Base-by-base conservation (phyloP, 805 yeast species). In the Schizosaccharomyces lindneri region DNA sequence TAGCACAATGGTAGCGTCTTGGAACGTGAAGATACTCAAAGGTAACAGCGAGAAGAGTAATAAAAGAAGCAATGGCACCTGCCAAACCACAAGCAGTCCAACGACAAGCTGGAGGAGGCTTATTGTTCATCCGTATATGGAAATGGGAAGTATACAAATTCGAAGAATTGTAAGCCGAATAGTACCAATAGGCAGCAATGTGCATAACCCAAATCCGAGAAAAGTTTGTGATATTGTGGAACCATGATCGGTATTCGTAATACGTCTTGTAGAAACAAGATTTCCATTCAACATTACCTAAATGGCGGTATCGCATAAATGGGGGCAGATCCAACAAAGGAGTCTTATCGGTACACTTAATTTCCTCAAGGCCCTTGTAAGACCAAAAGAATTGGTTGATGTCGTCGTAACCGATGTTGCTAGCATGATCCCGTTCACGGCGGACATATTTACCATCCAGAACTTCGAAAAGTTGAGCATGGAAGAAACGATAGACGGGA, bases 341-440 rank as follows among this genome's bases (percentile, higher is more conserved):
- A 24, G 95, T 78, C 66, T 95, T 96, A 71, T 93, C 97, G 71
- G 85, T 90, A 68, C 89, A 80, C 61, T 83, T 80, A 68, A 93
- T 89, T 74, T 90, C 84, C 64, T 94, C 83, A 66, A 93, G 85
- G 79, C 98, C 99, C 75, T 94, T 97, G 60, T 97, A 97, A 75
- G 93, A 93, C 99, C 99, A 93, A 76, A 94, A 93, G 68, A 93
- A 79, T 78, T 93, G 99, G 74, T 93, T 93, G 64, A 93, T 95
- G 77, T 93, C 99, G 76, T 93, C 99, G 73, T 93, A 93, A 73
- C 98, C 78, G 62, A 75, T 72, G 62, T 82, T 74, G 65, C 78
- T 69, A 70, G 76, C 69, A 74, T 82, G 93, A 72, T 87, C 94
- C 66, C 78, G 77, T 67, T 81, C 88, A 64, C 81, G 79, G 71